A percentile compares a stretch with the other conserved stretches of the same genome.
phyloP scores from a whole-genome alignment of 148 eudicot species.

The Diospyros lotus region DNA sequence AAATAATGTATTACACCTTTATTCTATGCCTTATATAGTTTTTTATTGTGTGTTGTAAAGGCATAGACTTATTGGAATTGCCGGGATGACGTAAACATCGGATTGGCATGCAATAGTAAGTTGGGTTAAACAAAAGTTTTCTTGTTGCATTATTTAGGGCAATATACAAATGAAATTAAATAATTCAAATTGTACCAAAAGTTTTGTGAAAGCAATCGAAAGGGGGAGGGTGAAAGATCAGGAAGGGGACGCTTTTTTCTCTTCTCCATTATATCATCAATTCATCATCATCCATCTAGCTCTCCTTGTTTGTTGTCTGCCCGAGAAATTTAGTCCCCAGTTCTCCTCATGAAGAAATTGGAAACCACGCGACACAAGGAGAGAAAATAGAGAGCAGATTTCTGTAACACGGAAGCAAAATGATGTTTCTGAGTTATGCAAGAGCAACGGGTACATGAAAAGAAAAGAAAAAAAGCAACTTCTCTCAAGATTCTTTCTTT shows the following conservation, averaged over 20 bases:
- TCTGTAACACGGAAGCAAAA: slow-evolving; percentile 5
- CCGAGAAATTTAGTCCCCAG: slow-evolving; percentile 8
- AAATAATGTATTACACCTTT: too few species aligned
- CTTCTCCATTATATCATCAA: slow-evolving; percentile 9
- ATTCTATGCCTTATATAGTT: too few species aligned
- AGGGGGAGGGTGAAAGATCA: slow-evolving; percentile 7
- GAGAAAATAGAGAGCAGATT: not conserved
- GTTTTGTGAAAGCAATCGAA: slow-evolving; percentile 15
- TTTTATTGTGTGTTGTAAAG: too few species aligned
- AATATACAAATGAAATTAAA: too few species aligned
- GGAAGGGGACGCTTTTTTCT: slow-evolving; percentile 19
- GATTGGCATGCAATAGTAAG: too few species aligned
- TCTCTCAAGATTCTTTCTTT: too few species aligned
- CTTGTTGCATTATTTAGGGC: too few species aligned
- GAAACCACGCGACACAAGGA: slow-evolving; percentile 4
- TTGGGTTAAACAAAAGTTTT: too few species aligned
- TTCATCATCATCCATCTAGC: slow-evolving; percentile 22
- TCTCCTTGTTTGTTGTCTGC: slow-evolving; percentile 15
- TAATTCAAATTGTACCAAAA: not conserved
- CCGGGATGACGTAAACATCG: too few species aligned
- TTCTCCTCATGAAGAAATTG: not conserved
- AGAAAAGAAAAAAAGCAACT: not conserved
- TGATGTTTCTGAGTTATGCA: slow-evolving; percentile 14
- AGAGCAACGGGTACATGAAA: slow-evolving; percentile 8
- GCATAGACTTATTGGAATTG: too few species aligned